phyloP scores from a whole-genome alignment of 1,284 basidiomycete genomes.

The Meira nashicola region DNA sequence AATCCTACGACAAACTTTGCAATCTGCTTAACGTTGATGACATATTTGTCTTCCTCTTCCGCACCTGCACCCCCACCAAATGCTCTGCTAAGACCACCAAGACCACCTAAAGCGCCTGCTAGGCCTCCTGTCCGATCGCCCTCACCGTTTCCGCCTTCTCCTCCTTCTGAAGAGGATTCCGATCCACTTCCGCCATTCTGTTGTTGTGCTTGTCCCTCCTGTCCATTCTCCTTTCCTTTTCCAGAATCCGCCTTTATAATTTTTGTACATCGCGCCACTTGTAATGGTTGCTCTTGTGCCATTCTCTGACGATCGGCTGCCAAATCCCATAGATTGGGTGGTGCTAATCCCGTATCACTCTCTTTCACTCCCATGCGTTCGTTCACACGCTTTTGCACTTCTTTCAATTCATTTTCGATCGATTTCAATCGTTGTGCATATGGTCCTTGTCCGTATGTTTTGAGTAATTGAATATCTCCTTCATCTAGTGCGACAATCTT shows the following conservation, averaged over 20 bases:
- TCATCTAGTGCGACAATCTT: slow-evolving; percentile 75
- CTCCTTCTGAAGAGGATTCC: not conserved
- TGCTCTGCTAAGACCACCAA: slow-evolving; percentile 32
- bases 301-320: slow-evolving; percentile 65
- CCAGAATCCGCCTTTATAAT: slow-evolving; percentile 69
- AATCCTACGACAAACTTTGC: slow-evolving; percentile 98
- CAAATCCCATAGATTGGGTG: slow-evolving; percentile 90
- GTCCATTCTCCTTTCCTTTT: slow-evolving; percentile 2
- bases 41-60: slow-evolving; percentile 91
- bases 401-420: slow-evolving; percentile 87
- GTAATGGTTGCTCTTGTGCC: slow-evolving; percentile 85
- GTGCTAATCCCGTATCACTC: slow-evolving; percentile 92
- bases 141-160: not conserved
- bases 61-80: slow-evolving; percentile 63
- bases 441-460: slow-evolving; percentile 98
- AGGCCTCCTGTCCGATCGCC: slow-evolving; percentile 13
- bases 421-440: slow-evolving; percentile 85
- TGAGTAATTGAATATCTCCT: slow-evolving; percentile 96
- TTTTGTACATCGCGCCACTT: slow-evolving; percentile 97
- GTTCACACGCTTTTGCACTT: slow-evolving; percentile 92
- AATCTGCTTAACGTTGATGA: slow-evolving; percentile 99
- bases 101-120: slow-evolving; percentile 16
- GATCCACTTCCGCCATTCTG: slow-evolving; percentile 16
- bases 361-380: slow-evolving; percentile 98
- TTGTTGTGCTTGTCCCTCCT: not conserved